Evolutionary conservation across 495 filamentous ascomycete genomes (phyloP).

Genomic region (Trichocladium uniseriatum): DNA sequence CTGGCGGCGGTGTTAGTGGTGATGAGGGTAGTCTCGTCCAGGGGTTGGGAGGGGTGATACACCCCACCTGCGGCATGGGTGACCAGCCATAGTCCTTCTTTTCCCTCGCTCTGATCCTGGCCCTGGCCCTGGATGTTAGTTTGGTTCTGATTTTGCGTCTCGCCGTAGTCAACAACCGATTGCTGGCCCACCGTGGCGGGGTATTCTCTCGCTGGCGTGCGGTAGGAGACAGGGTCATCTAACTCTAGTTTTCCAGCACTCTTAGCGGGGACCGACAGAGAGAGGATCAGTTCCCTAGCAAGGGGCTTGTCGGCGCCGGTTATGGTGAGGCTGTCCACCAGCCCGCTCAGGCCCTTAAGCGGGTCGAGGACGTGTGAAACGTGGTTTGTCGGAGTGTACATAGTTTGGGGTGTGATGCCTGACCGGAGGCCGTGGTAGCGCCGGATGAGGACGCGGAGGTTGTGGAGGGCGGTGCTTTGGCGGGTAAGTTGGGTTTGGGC

Average conservation of each 20-base stretch:
- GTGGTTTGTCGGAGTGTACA: conserved; percentile 15
- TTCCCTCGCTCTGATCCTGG: too few species aligned
- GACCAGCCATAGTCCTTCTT: not conserved
- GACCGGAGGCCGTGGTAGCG: conserved; percentile 22
- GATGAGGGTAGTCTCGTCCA: too few species aligned
- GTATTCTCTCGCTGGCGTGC: not conserved
- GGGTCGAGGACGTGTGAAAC: conserved; percentile 16
- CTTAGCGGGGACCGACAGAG: too few species aligned
- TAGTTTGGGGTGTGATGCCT: not conserved
- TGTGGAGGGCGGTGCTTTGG: conserved; percentile 3
- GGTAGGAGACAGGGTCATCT: not conserved
- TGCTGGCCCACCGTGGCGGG: not conserved
- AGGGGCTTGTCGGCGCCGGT: conserved; percentile 18
- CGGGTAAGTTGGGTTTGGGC: conserved; percentile 9
- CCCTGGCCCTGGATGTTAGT: too few species aligned
- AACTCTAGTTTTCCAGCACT: conserved; percentile 1
- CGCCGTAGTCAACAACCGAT: not conserved
- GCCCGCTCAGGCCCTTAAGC: conserved; percentile 13
- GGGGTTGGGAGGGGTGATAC: too few species aligned
- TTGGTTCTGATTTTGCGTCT: too few species aligned
- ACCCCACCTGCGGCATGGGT: not conserved
- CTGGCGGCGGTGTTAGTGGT: too few species aligned
- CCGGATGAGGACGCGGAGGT: conserved; percentile 20
- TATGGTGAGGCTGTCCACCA: conserved; percentile 17
- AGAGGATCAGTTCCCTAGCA: conserved; percentile 10